A percentile compares a stretch with the other conserved stretches of the same genome.
Evolutionary conservation across 441 rosid species (phyloP).

Genomic region (Cnidoscolus chayamansa): DNA sequence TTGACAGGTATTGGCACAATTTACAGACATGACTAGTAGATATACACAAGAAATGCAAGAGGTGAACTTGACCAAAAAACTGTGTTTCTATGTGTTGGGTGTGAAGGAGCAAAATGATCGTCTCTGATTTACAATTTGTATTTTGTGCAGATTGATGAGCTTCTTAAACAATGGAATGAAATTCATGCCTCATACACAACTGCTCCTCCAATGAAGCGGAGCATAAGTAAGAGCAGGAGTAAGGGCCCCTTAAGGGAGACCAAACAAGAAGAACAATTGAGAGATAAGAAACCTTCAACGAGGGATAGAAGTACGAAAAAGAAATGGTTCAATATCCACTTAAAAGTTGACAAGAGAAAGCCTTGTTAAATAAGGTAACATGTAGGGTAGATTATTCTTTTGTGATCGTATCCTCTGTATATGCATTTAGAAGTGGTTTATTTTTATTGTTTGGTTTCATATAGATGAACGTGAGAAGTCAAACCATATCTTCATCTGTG

Average conservation of each 20-base stretch:
- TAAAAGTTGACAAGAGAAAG: conserved; percentile 85
- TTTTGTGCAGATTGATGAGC: conserved; percentile 67
- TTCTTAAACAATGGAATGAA: conserved; percentile 70
- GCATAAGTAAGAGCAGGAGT: conserved; percentile 51
- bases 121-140: neutral
- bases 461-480: neutral
- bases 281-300: conserved; percentile 45
- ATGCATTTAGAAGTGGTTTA: neutral
- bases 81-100: neutral
- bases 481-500: neutral
- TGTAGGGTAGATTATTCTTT: neutral
- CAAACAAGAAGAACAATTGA: conserved; percentile 52
- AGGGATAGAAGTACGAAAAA: conserved; percentile 68
- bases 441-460: neutral
- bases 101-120: neutral
- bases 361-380: conserved; percentile 52
- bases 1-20: conserved; percentile 69
- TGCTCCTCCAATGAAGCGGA: conserved; percentile 56
- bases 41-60: conserved; percentile 90
- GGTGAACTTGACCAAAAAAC: conserved; percentile 36
- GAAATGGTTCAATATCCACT: conserved; percentile 78
- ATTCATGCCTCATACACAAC: conserved; percentile 73
- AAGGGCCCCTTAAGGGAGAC: conserved; percentile 48
- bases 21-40: conserved; percentile 83
- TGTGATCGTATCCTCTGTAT: neutral